Conservation (phyloP, 345 rosid species). For the Camelina laxa region DNA sequence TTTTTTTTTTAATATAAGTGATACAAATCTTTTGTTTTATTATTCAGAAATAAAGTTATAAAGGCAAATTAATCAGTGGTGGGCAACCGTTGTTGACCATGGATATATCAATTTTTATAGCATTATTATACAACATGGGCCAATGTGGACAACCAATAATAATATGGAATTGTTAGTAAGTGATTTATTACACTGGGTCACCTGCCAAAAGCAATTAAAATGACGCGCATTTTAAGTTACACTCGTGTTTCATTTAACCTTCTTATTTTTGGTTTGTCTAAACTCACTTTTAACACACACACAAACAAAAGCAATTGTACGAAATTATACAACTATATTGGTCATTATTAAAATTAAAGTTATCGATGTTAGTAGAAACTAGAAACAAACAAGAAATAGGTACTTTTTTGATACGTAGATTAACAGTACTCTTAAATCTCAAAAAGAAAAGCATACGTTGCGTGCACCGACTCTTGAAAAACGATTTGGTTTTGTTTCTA, state of each 20-base stretch:
- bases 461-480: too few relatives aligned
- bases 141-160: not conserved
- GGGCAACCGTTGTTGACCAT: slow-evolving; percentile 40
- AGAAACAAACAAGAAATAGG: too few relatives aligned
- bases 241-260: not conserved
- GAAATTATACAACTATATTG: too few relatives aligned
- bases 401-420: too few relatives aligned
- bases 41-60: not conserved
- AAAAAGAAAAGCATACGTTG: too few relatives aligned
- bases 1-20: not conserved
- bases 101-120: not conserved
- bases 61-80: not conserved
- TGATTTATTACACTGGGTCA: not conserved
- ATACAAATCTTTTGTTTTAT: too few relatives aligned
- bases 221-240: not conserved
- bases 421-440: too few relatives aligned
- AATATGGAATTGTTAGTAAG: not conserved
- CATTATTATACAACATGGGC: not conserved
- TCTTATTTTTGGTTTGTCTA: not conserved
- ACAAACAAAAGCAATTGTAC: too few relatives aligned
- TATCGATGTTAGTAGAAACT: too few relatives aligned
- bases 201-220: not conserved
- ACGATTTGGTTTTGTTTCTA: too few relatives aligned
- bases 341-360: too few relatives aligned
- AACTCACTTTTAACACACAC: too few relatives aligned